Evolutionary conservation across 345 rosid species (phyloP), one percentile per base, ranked within the genome.

Genomic region (Salix koriyanagi): DNA sequence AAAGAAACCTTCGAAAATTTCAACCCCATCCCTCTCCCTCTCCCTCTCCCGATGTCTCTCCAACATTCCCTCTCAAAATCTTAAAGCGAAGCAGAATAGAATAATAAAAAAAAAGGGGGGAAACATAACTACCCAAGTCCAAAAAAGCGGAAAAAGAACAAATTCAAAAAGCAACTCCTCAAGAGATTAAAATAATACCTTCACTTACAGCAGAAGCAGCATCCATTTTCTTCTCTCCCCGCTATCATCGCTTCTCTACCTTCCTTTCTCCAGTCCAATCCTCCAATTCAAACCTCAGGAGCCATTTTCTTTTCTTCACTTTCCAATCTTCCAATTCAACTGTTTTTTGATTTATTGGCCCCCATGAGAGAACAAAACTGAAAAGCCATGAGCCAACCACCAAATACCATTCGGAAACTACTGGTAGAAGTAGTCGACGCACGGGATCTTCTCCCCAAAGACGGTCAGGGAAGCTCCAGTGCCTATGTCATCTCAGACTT

Each of bases 401-500:
- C 87, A 23, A 42, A 39, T 18, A 79, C 34, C 76, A 79, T 86
- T 26, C 90, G 95, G 12, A 93, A 81, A 77, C 89, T 93, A 26
- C 77, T 88, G 44, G 94, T 93, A 19, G 95, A 92, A 41, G 96
- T 93, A 0, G 78, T 84, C 0, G 96, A 96, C 44, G 98, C 98
- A 0, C 91, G 98, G 5, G 89, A 96, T 65, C 84, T 96, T 23
- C 92, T 93, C 41, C 98, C 96, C 16, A 96, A 92, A 72, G 99
- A 93, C 65, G 99, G 99, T 6, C 93, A 91, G 81, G 99, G 99
- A 7, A 96, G 98, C 84, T 92, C 99, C 72, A 93, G 96, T 72
- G 89, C 98, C 4, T 96, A 91, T 78, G 97, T 92, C 32, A 76
- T 89, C 64, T 97, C 83, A 18, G 96, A 92, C 65, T 96, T 96